A percentile compares a stretch with the other conserved stretches of the same genome.
Conservation (phyloP, 208 protist genomes). For the Balamuthia mandrillaris region DNA sequence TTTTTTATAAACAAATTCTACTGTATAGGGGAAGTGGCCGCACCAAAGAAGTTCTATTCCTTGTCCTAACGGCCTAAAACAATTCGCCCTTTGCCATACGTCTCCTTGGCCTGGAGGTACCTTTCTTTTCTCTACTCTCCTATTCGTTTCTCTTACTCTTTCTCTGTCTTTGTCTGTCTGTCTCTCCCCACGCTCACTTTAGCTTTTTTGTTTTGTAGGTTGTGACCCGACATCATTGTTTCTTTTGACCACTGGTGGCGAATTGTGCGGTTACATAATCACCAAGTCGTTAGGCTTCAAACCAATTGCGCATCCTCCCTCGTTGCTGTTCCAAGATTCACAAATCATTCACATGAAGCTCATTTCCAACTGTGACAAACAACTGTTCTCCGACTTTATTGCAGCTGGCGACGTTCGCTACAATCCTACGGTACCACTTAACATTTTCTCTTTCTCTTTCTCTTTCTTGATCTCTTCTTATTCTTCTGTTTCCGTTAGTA, state of each 20-base stretch:
- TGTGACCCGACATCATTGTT: background rate
- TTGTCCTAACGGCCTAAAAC: background rate
- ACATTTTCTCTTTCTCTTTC: no score
- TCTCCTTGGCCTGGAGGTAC: conserved; percentile 20
- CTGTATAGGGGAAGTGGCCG: background rate
- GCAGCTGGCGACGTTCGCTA: background rate
- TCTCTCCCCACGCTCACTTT: background rate
- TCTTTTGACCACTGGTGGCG: background rate
- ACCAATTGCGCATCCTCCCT: background rate
- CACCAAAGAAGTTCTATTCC: background rate
- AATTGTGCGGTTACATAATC: background rate
- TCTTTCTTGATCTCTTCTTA: no score
- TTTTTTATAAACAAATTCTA: no score
- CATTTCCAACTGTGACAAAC: background rate
- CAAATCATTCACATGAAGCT: background rate
- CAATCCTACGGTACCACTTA: background rate
- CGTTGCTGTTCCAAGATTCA: conserved; percentile 13
- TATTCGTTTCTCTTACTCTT: background rate
- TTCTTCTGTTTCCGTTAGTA: no score
- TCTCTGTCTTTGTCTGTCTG: background rate
- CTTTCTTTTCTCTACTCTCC: background rate
- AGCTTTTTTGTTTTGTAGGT: background rate
- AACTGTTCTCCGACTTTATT: conserved; percentile 8
- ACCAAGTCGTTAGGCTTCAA: background rate
- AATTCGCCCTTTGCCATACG: background rate